Base-by-base conservation (phyloP, 1,284 basidiomycete species). In the Malassezia vespertilionis region DNA sequence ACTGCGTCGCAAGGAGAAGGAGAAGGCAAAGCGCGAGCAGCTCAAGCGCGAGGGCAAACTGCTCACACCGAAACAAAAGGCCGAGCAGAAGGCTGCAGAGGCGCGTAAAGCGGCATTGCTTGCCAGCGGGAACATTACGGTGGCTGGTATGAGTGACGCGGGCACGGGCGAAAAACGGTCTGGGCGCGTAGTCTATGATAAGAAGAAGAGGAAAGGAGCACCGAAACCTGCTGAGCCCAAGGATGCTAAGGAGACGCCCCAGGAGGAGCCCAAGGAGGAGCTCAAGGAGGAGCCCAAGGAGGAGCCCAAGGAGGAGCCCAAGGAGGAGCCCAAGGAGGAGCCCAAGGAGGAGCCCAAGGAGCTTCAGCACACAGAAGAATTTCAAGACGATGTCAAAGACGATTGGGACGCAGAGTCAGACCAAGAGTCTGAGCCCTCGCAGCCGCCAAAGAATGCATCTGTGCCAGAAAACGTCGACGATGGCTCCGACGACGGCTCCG, bases 41-140 rank as follows among this genome's bases (percentile, higher is more conserved):
- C 58, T 69, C 46, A 58, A 59, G 44, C 65, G 62, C 49, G 67
- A 70, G 52, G 67, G 67, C 48, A 68, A 69, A 56, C 59, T 67
- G 14, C 53, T 70, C 26, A 70, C 67, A 1, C 65, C 67, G 30
- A 95, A 93, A 74, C 90, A 97, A 72, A 95, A 90, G 74, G 85
- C 87, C 63, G 90, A 96, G 71, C 83, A 80, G 60, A 84, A 84
- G 14, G 84, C 83, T 51, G 90, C 89, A 7, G 90, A 96, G 72
- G 80, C 86, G 28, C 81, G 90, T 46, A 85, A 83, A 72, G 81
- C 91, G 72, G 91, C 91, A 3, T 78, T 97, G 48, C 77, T 97
- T 40, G 81, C 82, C 18, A 85, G 86, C 23, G 89, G 89, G 38
- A 62, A 65, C 40, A 84, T 87, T 46, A 82, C 84, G 61, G 83